Evolutionary conservation across 176 grass and related monocot genomes (phyloP), one percentile per base, ranked within the genome.

Genomic region (Pharus latifolius): DNA sequence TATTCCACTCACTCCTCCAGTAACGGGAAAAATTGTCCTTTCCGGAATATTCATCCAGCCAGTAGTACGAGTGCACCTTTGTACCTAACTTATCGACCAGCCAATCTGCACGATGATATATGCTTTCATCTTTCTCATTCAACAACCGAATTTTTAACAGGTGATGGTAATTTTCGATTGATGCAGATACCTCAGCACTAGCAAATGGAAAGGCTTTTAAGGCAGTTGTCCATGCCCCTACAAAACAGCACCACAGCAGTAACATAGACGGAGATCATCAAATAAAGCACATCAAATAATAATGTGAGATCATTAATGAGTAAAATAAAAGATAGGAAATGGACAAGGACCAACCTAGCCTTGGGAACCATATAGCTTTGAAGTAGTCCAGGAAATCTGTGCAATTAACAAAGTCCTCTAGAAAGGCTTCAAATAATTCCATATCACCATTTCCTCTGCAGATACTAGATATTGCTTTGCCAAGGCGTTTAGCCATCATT

Each of bases 31-130:
- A 96, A 45, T 40, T 84, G 15, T 87, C 86, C 66, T 96, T 92
- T 13, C 76, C 88, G 40, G 93, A 87, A 71, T 87, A 96, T 48
- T 70, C 83, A 78, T 92, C 93, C 31, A 96, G 42, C 88, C 93
- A 96, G 67, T 87, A 96, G 54, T 87, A 92, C 7, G 88, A 96
- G 64, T 96, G 93, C 28, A 96, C 92, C 84, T 89, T 89, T 23
- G 86, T 89, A 63, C 86, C 78, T 59, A 96, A 81, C 72, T 96
- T 92, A 75, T 92, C 77, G 69, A 78, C 83, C 80, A 96, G 32
- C 88, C 92, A 89, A 70, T 96, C 88, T 64, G 88, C 83, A 51
- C 86, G 85, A 34, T 82, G 50, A 24, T 96, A 89, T 9, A 96
- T 62, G 16, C 47, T 84, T 56, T 71, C 27, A 63, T 92, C 80